Base-by-base conservation (phyloP, 179 eudicot genomes). In the Heliamphora pulchella region DNA sequence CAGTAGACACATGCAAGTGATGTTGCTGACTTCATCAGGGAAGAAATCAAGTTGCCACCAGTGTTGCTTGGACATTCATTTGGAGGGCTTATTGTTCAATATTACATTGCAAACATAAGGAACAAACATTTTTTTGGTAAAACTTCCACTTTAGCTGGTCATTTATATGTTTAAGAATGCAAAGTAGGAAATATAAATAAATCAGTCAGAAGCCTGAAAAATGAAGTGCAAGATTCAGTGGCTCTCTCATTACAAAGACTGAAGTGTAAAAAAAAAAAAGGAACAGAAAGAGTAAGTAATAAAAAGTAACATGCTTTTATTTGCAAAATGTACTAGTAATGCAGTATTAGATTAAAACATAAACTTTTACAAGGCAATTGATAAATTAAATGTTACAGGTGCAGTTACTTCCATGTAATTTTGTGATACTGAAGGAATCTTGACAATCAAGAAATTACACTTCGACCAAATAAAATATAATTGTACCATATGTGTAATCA, bases 1-100 rank as follows among this genome's bases (percentile, higher is more conserved):
- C 92, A 93, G 94, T 93, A 94, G 98, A 93, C 97, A 48, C 98
- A 93, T 86, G 92, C 94, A 65, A 87, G 89, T 48, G 94, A 90
- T 86, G 84, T 94, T 76, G 97, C 94, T 77, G 90, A 93, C 83
- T 93, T 93, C 84, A 91, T 94, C 79, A 78, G 78, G 69, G 84
- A 82, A 67, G 91, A 93, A 79, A 80, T 92, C 57, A 81, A 71
- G 43, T 78, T 84, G 47, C 88, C 91, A 54, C 91, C 97, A 46
- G 91, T 93, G 72, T 87, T 94, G 86, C 81, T 93, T 80, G 98
- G 97, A 54, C 98, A 94, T 86, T 94, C 98, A 47, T 94, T 94
- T 91, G 98, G 98, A 69, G 97, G 97, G 41, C 93, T 91, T 15
- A 88, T 93, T 66, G 96, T 94, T 82, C 98, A 94, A 84, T 89